Evolutionary conservation across 805 yeast species (phyloP).

Genomic region (Ogataea dorogensis): DNA sequence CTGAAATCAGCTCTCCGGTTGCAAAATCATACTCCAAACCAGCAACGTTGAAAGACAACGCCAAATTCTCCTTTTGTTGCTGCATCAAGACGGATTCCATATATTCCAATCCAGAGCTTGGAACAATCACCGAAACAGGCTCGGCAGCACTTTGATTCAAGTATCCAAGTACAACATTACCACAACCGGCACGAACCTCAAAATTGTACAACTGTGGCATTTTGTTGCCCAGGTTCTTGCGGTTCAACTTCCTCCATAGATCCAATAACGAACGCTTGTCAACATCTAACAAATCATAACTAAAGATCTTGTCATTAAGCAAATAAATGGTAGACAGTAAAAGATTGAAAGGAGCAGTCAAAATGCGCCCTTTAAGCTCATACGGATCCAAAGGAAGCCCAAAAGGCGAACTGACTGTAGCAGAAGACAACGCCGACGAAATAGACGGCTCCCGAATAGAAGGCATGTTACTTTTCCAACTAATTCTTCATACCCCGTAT

Average conservation of each 20-base stretch:
- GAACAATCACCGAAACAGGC: conserved; percentile 46
- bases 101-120: conserved; percentile 64
- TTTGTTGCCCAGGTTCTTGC: conserved; percentile 50
- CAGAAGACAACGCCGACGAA: conserved; percentile 35
- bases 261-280: conserved; percentile 56
- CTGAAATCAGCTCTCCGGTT: conserved; percentile 54
- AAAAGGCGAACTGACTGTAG: conserved; percentile 51
- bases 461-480: conserved; percentile 20
- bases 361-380: conserved; percentile 44
- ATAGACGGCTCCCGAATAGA: conserved; percentile 26
- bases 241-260: conserved; percentile 56
- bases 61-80: conserved; percentile 38
- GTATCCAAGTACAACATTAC: conserved; percentile 75
- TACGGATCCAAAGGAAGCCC: conserved; percentile 60
- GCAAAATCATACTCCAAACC: conserved; percentile 67
- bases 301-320: conserved; percentile 54
- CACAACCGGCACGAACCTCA: conserved; percentile 83
- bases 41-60: conserved; percentile 70
- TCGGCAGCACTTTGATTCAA: conserved; percentile 31
- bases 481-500: conserved; percentile 2
- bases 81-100: conserved; percentile 60
- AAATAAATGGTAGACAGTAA: conserved; percentile 55
- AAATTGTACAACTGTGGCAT: conserved; percentile 61
- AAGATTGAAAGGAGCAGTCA: conserved; percentile 55
- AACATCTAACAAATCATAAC: conserved; percentile 58